Percentiles rank a stretch among this genome's conserved stretches.
Conservation (phyloP, 73 alveolate genomes). For the Blepharisma stoltei region DNA sequence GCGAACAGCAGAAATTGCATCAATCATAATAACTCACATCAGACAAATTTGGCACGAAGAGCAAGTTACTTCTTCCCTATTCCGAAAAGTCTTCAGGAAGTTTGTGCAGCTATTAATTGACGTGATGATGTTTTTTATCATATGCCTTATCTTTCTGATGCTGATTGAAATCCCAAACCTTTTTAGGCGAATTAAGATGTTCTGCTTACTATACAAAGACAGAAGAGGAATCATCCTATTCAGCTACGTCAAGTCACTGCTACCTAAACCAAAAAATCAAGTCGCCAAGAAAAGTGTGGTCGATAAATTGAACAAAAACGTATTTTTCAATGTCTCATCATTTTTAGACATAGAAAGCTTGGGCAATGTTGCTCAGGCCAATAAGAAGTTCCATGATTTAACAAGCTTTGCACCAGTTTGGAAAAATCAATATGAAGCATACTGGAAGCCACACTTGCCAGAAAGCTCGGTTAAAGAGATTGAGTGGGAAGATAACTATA, state of each 20-base stretch:
- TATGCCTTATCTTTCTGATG: background rate
- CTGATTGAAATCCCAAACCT: slow-evolving; percentile 7
- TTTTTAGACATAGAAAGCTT: slow-evolving; percentile 16
- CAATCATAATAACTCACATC: slow-evolving; percentile 8
- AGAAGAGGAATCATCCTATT: background rate
- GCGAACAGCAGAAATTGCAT: slow-evolving; percentile 6
- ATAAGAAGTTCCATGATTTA: background rate
- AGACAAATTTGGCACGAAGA: background rate
- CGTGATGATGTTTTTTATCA: slow-evolving; percentile 1
- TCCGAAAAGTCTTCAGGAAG: slow-evolving; percentile 13
- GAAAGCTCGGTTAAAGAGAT: background rate
- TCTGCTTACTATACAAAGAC: slow-evolving; percentile 8
- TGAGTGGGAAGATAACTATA: background rate
- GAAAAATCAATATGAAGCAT: slow-evolving; percentile 25
- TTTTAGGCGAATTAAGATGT: slow-evolving; percentile 6
- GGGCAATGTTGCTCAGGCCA: slow-evolving; percentile 2
- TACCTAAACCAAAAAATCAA: background rate
- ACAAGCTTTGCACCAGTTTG: slow-evolving; percentile 1
- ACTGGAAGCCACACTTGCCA: slow-evolving; percentile 20
- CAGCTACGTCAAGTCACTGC: background rate
- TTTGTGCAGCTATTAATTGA: slow-evolving; percentile 1
- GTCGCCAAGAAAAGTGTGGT: background rate
- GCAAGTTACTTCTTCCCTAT: background rate
- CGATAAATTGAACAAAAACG: background rate
- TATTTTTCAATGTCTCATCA: background rate